A percentile compares a stretch with the other conserved stretches of the same genome.
Conservation (phyloP, 192 early-diverging fungal genomes). For the Chytriomyces confervae region DNA sequence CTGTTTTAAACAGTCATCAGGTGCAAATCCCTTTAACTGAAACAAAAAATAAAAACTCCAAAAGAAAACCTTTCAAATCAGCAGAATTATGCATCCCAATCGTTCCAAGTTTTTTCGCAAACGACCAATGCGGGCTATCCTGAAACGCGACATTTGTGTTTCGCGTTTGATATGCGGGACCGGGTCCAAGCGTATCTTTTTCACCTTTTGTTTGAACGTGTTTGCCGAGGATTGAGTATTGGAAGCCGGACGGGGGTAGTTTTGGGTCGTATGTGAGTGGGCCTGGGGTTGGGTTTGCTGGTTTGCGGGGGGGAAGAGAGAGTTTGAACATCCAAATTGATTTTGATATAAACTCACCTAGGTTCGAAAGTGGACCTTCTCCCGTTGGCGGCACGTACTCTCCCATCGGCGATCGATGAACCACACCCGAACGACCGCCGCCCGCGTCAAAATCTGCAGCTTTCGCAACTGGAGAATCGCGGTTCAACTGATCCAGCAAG, state of each 20-base stretch:
- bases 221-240: constrained; percentile 61
- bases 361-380: constrained; percentile 42
- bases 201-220: constrained; percentile 31
- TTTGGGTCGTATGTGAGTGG: constrained; percentile 55
- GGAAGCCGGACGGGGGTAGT: constrained; percentile 47
- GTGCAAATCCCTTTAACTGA: too few species aligned
- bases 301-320: background rate
- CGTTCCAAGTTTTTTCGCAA: constrained; percentile 46
- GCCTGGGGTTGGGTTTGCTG: constrained; percentile 57
- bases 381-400: constrained; percentile 47
- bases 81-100: too few species aligned
- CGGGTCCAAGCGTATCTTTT: constrained; percentile 42
- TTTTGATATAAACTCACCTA: too few species aligned
- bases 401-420: constrained; percentile 55
- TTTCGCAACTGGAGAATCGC: too few species aligned
- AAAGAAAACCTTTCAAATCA: too few species aligned
- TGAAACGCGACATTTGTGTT: constrained; percentile 38
- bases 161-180: constrained; percentile 43
- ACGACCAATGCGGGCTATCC: constrained; percentile 53
- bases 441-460: too few species aligned
- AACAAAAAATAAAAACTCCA: too few species aligned
- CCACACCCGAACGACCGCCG: constrained; percentile 43
- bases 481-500: too few species aligned
- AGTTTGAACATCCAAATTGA: too few species aligned
- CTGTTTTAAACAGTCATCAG: too few species aligned